Percentiles rank a stretch among this genome's conserved stretches.
Evolutionary conservation across 768 basidiomycete genomes (phyloP).

Genomic region (Mycena floridula): DNA sequence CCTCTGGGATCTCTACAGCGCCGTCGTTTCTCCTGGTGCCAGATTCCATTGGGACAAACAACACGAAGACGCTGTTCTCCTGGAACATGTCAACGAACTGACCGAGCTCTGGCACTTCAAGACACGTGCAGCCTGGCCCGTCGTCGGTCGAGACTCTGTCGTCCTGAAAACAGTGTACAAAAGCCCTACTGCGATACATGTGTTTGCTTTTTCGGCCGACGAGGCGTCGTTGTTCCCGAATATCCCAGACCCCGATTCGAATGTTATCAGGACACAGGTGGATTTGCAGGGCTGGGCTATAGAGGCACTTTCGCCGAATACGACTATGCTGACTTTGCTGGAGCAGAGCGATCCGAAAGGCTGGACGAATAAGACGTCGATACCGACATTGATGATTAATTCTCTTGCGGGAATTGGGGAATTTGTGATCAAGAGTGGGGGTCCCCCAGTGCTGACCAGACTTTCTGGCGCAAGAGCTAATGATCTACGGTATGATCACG

Average conservation of each 20-base stretch:
- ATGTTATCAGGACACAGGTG: slow-evolving; percentile 88
- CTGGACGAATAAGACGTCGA: slow-evolving; percentile 92
- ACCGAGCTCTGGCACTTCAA: slow-evolving; percentile 94
- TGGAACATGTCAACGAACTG: slow-evolving; percentile 88
- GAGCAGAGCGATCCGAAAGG: slow-evolving; percentile 98
- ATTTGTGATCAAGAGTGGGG: slow-evolving; percentile 92
- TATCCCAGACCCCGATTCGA: slow-evolving; percentile 61
- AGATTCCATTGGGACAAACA: slow-evolving; percentile 84
- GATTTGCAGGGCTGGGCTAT: slow-evolving; percentile 99
- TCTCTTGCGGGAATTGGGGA: slow-evolving; percentile 90
- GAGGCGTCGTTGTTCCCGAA: slow-evolving; percentile 81
- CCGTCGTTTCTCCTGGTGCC: slow-evolving; percentile 82
- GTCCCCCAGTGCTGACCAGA: slow-evolving; percentile 87
- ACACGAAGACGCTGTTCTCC: slow-evolving; percentile 76
- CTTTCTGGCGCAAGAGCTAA: slow-evolving; percentile 72
- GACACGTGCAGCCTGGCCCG: slow-evolving; percentile 89
- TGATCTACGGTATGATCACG: slow-evolving; percentile 80
- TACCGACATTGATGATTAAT: slow-evolving; percentile 91
- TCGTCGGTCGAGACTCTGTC: slow-evolving; percentile 84
- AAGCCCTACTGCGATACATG: slow-evolving; percentile 89
- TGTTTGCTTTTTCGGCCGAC: slow-evolving; percentile 92
- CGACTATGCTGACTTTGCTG: slow-evolving; percentile 86
- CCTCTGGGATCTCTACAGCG: slow-evolving; percentile 90
- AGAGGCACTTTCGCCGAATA: slow-evolving; percentile 90
- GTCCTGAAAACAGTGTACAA: slow-evolving; percentile 96